Evolutionary conservation across 129 eudicot species (phyloP), one percentile per base, ranked within the genome.

Genomic region (Pseudognaphalium luteoalbum): DNA sequence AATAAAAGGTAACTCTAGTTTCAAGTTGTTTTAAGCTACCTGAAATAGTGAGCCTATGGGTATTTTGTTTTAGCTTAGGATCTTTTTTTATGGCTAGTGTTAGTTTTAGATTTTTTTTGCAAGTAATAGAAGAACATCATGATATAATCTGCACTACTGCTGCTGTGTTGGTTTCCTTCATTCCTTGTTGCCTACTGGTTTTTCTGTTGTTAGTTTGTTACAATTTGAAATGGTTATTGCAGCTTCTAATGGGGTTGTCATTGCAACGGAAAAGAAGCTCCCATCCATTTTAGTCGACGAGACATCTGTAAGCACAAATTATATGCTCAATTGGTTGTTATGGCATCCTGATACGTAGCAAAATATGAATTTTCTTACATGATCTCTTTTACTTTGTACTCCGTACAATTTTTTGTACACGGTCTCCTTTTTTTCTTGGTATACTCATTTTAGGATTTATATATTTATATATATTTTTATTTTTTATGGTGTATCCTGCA

Each of bases 211-310:
- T 47, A 47, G 1, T 25, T 25, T 25, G 28, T 25, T 25, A 25
- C 28, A 25, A 47, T 33, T 63, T 76, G 14, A 5, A 60, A 65
- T 70, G 73, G 58, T 88, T 74, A 10, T 82, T 75, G 89, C 96
- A 94, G 99, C 99, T 79, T 89, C 99, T 56, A 94, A 94, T 79
- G 99, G 99, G 68, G 99, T 94, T 29, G 99, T 94, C 50, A 91
- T 94, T 89, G 99, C 97, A 60, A 94, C 99, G 2, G 99, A 94
- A 86, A 94, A 94, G 94, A 94, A 94, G 75, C 75, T 94, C 10
- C 99, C 99, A 35, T 94, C 99, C 39, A 94, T 94, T 75, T 81
- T 94, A 78, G 99, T 94, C 39, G 99, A 94, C 76, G 99, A 94
- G 81, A 84, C 99, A 30, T 94, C 99, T 2, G 99, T 94, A 80